Conservation (phyloP, 2,329 filamentous ascomycete genomes). For the Lachnellula hyalina region DNA sequence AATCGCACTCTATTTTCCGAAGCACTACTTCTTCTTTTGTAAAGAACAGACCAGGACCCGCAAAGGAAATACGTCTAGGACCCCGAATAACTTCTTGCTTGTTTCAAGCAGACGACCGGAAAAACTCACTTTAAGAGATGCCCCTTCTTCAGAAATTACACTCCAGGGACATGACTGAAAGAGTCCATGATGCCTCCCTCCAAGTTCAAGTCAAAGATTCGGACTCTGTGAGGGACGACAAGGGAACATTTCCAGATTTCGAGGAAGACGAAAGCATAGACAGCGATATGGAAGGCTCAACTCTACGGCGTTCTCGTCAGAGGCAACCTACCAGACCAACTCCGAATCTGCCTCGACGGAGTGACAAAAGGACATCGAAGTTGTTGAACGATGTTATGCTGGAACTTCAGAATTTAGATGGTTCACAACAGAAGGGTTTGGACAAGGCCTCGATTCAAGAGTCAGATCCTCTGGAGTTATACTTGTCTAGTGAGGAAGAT, state of each 20-base stretch:
- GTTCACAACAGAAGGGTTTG: slow-evolving; percentile 10
- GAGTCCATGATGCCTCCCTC: slow-evolving; percentile 1
- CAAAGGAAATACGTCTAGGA: neutral
- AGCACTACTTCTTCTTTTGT: too few relatives aligned
- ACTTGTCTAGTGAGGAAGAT: slow-evolving; percentile 62
- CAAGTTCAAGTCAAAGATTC: slow-evolving; percentile 7
- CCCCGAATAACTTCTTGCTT: neutral
- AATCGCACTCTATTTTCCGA: too few relatives aligned
- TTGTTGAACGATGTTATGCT: slow-evolving; percentile 24
- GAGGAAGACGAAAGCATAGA: slow-evolving; percentile 20
- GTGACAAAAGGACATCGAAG: slow-evolving; percentile 23
- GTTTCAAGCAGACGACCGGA: neutral
- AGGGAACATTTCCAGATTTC: slow-evolving; percentile 20
- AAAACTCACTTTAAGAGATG: neutral
- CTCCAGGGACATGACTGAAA: slow-evolving; percentile 2
- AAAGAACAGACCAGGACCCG: too few relatives aligned
- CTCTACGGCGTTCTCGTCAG: slow-evolving; percentile 17
- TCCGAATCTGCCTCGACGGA: slow-evolving; percentile 23
- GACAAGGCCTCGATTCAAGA: slow-evolving; percentile 15
- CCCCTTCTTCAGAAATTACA: slow-evolving; percentile 7
- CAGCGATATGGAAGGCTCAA: slow-evolving; percentile 28
- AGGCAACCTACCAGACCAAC: slow-evolving; percentile 17
- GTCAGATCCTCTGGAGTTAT: slow-evolving; percentile 49
- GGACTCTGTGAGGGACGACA: slow-evolving; percentile 1
- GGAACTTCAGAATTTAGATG: slow-evolving; percentile 26